Evolutionary conservation across 139 green algal genomes (phyloP).

Genomic region (Tetraselmis striata): DNA sequence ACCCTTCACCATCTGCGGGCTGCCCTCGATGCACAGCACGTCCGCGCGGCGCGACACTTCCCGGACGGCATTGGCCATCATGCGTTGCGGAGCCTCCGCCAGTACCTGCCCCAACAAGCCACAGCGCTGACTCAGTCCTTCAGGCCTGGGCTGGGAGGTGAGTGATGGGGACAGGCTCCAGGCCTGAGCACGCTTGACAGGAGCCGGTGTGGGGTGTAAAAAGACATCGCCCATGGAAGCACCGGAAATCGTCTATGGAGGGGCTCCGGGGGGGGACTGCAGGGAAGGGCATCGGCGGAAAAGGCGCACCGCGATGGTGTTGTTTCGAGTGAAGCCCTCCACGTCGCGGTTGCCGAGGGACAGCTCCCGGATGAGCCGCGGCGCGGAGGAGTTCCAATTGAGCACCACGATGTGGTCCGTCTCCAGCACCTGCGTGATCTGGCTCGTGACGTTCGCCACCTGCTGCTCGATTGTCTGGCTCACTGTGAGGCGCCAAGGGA

Average conservation of each 20-base stretch:
- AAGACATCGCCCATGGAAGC: no score
- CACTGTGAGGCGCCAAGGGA: not conserved
- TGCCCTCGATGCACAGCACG: not conserved
- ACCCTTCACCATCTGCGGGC: not conserved
- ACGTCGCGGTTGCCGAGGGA: not conserved
- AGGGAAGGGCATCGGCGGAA: no score
- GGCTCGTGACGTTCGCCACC: not conserved
- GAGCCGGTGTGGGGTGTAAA: no score
- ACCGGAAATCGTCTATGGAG: no score
- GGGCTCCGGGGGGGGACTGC: no score
- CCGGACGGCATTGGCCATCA: not conserved
- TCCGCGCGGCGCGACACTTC: not conserved
- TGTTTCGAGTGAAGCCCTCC: not conserved
- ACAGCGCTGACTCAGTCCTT: no score
- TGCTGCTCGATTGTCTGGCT: not conserved
- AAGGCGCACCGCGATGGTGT: not conserved
- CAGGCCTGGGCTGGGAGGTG: no score
- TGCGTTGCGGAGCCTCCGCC: not conserved
- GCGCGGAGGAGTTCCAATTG: not conserved
- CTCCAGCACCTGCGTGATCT: slow-evolving; percentile 5
- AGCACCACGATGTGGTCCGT: slow-evolving; percentile 8
- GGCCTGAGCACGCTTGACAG: no score
- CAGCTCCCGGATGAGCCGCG: slow-evolving; percentile 3
- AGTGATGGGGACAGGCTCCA: no score
- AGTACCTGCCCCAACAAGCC: not conserved